phyloP scores from a whole-genome alignment of 345 rosid genomes.

The Eucalyptus globulus region DNA sequence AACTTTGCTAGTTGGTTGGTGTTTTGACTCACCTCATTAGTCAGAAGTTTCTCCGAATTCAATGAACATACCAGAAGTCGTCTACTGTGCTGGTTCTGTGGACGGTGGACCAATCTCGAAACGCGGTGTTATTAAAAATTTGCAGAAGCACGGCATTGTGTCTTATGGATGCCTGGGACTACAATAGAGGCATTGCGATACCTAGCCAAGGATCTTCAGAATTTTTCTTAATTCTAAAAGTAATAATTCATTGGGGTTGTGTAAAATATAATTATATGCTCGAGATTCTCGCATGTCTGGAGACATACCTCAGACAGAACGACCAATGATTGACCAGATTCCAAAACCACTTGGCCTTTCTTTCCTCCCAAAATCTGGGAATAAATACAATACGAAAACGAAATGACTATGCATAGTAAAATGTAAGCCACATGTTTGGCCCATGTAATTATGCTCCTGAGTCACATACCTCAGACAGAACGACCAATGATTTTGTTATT shows the following conservation, averaged over 20 bases:
- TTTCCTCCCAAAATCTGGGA: not conserved
- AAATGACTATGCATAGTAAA: not conserved
- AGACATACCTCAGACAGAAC: not conserved
- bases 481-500: not conserved
- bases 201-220: not conserved
- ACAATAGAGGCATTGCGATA: not conserved
- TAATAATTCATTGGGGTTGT: not conserved
- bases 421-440: not conserved
- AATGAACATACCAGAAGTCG: not conserved
- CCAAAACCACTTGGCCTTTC: not conserved
- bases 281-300: not conserved
- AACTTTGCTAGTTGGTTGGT: not conserved
- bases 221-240: not conserved
- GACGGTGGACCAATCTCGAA: not conserved
- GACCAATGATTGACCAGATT: not conserved
- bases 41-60: not conserved
- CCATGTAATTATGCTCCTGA: not conserved
- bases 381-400: not conserved
- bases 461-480: not conserved
- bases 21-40: not conserved
- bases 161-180: not conserved
- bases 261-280: not conserved
- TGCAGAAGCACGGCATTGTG: not conserved
- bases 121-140: not conserved
- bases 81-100: not conserved